Evolutionary conservation across 2,329 filamentous ascomycete genomes (phyloP), one percentile per base, ranked within the genome.

Genomic region (Myriosclerotinia duriaeana): DNA sequence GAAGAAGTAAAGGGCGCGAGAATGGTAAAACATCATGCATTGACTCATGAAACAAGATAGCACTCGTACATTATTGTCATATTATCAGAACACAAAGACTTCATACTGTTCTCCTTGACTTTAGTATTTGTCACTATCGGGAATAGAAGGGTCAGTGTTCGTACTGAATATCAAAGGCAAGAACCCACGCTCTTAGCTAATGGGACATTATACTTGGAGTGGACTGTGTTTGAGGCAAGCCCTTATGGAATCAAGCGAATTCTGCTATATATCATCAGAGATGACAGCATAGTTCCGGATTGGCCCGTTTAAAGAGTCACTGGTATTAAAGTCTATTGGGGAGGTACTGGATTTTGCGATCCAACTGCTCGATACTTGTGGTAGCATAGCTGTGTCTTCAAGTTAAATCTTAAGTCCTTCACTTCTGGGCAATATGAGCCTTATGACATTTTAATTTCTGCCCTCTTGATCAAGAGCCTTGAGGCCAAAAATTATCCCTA

Each of bases 61-160:
- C 52, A 26, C 64, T 66, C 61, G 64, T 66, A 61, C 6, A 53
- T 61, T 66, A 61, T 66, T 66, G 55, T 53, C 64, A 61, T 42
- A 66, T 61, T 61, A 53, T 22, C 5, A 52, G 44, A 61, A 38
- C 58, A 61, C 30, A 26, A 22, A 22, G n/a, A 50, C 20, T 60
- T 36, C 36, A n/a, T 36, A 48, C 50, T 36, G 30, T 26, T 38
- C 46, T 30, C 30, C n/a, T 36, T 50, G 7, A 22, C 34, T 52
- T 50, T 50, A 46, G n/a, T 20, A 9, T 38, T 38, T 20, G 30
- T 3, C 20, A 6, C 26, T 20, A 17, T 36, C 44, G 15, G 36
- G 20, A 60, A 50, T 22, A 15, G n/a, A 8, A 26, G n/a, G 3
- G 2, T 22, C 30, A 22, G n/a, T 20, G 38, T 60, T 4, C 8